Percentiles rank a stretch among this genome's conserved stretches.
phyloP scores from a whole-genome alignment of 2,329 filamentous ascomycete genomes.

The Pestalotiopsis sp. region DNA sequence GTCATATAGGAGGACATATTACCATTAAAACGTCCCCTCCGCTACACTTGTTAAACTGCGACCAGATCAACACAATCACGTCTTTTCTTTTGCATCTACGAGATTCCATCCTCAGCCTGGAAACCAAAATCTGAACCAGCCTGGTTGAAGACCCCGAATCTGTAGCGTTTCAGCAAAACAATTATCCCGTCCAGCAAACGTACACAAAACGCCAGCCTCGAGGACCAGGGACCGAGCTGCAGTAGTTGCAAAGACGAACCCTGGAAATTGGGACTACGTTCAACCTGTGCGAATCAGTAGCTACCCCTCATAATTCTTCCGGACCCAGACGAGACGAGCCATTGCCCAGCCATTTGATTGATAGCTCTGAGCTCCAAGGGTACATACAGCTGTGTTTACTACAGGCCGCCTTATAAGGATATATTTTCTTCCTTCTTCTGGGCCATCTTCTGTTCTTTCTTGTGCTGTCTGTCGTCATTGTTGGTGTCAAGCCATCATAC shows the following conservation, averaged over 20 bases:
- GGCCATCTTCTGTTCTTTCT: background rate
- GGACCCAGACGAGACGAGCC: background rate
- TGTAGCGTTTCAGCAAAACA: constrained; percentile 1
- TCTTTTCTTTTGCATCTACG: background rate
- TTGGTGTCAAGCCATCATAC: background rate
- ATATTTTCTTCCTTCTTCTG: background rate
- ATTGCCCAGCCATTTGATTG: background rate
- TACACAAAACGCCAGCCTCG: background rate
- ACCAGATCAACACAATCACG: background rate
- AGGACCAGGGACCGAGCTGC: background rate
- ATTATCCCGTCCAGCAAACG: constrained; percentile 11
- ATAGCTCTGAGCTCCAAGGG: constrained; percentile 9
- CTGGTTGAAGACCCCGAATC: background rate
- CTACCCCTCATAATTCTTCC: constrained; percentile 14
- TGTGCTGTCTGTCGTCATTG: no score
- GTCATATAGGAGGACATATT: no score
- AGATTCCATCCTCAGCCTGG: background rate
- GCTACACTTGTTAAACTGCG: background rate
- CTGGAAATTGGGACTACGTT: constrained; percentile 4
- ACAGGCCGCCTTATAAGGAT: background rate
- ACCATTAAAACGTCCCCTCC: background rate
- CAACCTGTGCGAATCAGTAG: background rate
- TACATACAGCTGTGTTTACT: background rate
- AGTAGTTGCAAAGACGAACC: constrained; percentile 7
- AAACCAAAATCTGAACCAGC: background rate